Base-by-base conservation (phyloP, 2,329 filamentous ascomycete genomes). In the Furcasterigmium furcatum region DNA sequence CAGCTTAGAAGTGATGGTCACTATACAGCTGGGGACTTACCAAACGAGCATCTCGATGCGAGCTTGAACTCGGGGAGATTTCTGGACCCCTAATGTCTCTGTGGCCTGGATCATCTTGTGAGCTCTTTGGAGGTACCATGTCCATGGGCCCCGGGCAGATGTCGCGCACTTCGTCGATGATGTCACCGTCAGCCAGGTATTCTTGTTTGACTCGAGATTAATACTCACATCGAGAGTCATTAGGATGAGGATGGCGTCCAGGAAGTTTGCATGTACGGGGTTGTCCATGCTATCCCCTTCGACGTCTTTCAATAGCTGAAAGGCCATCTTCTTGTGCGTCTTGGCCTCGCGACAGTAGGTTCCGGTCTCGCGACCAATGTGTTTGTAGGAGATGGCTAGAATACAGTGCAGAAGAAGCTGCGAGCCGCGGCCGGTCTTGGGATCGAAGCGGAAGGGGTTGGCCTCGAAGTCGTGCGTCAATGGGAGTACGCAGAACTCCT, bases 401-500 rank as follows among this genome's bases (percentile, higher is more conserved):
- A 66, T 58, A 45, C 55, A 51, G 49, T 65, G 59, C 4, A 62
- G 57, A 1, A 66, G 54, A 16, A 66, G 54, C 3, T 52, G 48
- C 2, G 57, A 63, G 9, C 54, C 53, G 35, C 56, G 51, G 0
- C 53, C 52, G 2, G 51, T 46, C 12, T 56, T 50, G 6, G 44
- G 42, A 14, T 55, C 46, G 45, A 54, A 58, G 4, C 62, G 58
- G 38, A 66, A 65, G 1, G 63, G 63, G 41, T 65, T 66, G 18
- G 55, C 49, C 12, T 52, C 45, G 24, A 58, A 59, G 44, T 65
- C 63, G 9, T 52, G 50, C 1, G 62, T 66, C 8, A 66, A 36
- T 1, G 63, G 63, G 16, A 63, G 48, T 10, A 64, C 46, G 36
- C 63, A 65, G 29, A 63, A 62, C 20, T 65, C 63, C 30, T 58